Conservation (phyloP, 345 rosid genomes). For the Dimocarpus longan region DNA sequence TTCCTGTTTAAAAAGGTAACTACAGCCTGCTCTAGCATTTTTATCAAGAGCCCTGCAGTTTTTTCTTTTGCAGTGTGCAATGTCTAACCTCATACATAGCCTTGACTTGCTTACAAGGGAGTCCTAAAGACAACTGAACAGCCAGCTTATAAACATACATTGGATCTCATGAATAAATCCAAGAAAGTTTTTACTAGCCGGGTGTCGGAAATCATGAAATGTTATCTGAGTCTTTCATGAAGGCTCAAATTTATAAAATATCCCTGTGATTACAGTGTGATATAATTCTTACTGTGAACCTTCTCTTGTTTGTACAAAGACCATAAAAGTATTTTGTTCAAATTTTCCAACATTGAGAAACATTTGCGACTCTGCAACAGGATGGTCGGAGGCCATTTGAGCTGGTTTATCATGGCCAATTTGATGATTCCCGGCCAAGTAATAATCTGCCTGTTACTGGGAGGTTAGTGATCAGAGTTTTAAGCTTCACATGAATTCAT, state of each 20-base stretch:
- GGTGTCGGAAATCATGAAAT: not conserved
- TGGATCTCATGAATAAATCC: constrained; percentile 1
- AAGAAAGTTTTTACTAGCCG: constrained; percentile 1
- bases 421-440: constrained; percentile 88
- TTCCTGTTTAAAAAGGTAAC: constrained; percentile 80
- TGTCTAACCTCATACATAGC: not conserved
- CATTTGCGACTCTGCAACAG: constrained; percentile 35
- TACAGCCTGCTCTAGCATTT: not conserved
- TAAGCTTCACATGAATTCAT: constrained; percentile 7
- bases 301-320: not conserved
- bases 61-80: not conserved
- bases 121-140: not conserved
- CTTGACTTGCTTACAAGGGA: not conserved
- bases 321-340: not conserved
- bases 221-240: not conserved
- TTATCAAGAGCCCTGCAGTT: not conserved
- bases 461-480: constrained; percentile 50
- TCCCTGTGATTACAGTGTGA: not conserved
- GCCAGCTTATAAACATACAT: not conserved
- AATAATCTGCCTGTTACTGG: constrained; percentile 68
- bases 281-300: not conserved
- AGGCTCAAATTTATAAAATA: not conserved
- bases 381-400: constrained; percentile 91
- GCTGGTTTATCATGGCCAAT: constrained; percentile 91
- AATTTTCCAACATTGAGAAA: not conserved